Evolutionary conservation across 2,329 filamentous ascomycete genomes (phyloP).

Genomic region (Calonectria pteridis): DNA sequence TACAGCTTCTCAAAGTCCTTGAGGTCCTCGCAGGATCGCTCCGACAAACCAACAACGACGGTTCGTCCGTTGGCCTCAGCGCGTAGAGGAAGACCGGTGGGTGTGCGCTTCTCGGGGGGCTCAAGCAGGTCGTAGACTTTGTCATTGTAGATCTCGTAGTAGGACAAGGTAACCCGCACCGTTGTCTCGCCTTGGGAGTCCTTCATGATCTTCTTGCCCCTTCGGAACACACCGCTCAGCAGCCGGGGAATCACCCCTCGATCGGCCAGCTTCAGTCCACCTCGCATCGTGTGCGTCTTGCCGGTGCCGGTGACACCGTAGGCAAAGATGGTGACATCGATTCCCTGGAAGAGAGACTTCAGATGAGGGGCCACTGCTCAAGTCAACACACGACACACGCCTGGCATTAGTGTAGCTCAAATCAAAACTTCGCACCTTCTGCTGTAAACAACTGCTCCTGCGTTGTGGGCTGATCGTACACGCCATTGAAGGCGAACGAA

Average conservation of each 20-base stretch:
- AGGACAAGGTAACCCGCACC: constrained; percentile 83
- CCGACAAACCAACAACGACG: constrained; percentile 86
- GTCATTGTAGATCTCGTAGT: constrained; percentile 98
- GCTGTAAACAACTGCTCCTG: constrained; percentile 91
- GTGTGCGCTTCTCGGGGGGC: constrained; percentile 85
- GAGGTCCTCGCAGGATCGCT: constrained; percentile 83
- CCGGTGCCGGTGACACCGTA: constrained; percentile 95
- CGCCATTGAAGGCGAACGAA: constrained; percentile 93
- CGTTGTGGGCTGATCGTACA: constrained; percentile 83
- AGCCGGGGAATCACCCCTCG: constrained; percentile 89
- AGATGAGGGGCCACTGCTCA: constrained; percentile 84
- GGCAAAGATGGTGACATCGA: constrained; percentile 90
- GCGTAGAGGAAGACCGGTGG: constrained; percentile 82
- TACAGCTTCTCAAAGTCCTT: constrained; percentile 93
- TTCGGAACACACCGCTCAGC: constrained; percentile 86
- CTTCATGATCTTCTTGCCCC: constrained; percentile 86
- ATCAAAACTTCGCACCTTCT: constrained; percentile 73
- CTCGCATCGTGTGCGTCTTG: constrained; percentile 97
- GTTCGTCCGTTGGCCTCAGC: constrained; percentile 91
- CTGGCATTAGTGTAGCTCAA: constrained; percentile 4
- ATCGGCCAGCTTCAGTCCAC: constrained; percentile 86
- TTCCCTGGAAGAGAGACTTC: constrained; percentile 91
- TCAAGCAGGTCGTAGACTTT: constrained; percentile 94
- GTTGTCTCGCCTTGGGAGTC: constrained; percentile 78
- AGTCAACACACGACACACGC: constrained; percentile 41